A percentile compares a stretch with the other conserved stretches of the same genome.
Evolutionary conservation across 2,329 filamentous ascomycete genomes (phyloP).

Genomic region (Alternaria triticina): DNA sequence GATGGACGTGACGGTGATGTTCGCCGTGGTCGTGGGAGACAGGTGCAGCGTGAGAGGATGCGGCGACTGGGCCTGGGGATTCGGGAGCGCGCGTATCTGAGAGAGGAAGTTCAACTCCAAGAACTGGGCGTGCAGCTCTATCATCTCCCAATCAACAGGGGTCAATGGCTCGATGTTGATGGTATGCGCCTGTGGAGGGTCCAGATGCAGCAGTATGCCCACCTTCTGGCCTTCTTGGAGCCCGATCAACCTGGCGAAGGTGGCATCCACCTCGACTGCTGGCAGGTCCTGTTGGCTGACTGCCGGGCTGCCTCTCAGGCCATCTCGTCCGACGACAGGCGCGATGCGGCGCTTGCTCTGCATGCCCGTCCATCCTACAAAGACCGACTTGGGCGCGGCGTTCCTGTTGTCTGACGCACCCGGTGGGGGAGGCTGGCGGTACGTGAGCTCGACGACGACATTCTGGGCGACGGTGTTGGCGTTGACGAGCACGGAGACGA

Average conservation of each 20-base stretch:
- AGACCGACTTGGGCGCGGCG: constrained; percentile 69
- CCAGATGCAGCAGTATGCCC: constrained; percentile 75
- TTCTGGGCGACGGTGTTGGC: constrained; percentile 94
- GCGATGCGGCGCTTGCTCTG: constrained; percentile 84
- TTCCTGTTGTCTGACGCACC: constrained; percentile 45
- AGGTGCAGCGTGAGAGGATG: constrained; percentile 92
- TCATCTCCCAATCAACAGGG: constrained; percentile 97
- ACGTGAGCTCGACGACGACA: constrained; percentile 91
- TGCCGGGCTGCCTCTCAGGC: constrained; percentile 66
- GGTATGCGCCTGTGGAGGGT: constrained; percentile 89
- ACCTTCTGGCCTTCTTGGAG: constrained; percentile 81
- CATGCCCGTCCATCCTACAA: constrained; percentile 97
- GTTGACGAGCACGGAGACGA: constrained; percentile 85
- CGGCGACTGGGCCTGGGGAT: constrained; percentile 69
- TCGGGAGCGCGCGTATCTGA: constrained; percentile 91
- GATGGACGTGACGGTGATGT: constrained; percentile 84
- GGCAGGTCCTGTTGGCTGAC: constrained; percentile 76
- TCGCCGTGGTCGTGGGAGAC: constrained; percentile 93
- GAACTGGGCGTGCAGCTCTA: constrained; percentile 95
- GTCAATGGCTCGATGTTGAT: constrained; percentile 97
- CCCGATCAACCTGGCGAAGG: constrained; percentile 77
- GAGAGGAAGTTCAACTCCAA: constrained; percentile 91
- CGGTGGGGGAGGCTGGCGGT: constrained; percentile 65
- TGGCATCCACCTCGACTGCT: constrained; percentile 85
- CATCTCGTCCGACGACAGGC: constrained; percentile 75